These are phyloP conservation scores for Entelexis sorbosivorans DNA, from an alignment of 1,139 yeast species.

Conservation along the genomic window DNA sequence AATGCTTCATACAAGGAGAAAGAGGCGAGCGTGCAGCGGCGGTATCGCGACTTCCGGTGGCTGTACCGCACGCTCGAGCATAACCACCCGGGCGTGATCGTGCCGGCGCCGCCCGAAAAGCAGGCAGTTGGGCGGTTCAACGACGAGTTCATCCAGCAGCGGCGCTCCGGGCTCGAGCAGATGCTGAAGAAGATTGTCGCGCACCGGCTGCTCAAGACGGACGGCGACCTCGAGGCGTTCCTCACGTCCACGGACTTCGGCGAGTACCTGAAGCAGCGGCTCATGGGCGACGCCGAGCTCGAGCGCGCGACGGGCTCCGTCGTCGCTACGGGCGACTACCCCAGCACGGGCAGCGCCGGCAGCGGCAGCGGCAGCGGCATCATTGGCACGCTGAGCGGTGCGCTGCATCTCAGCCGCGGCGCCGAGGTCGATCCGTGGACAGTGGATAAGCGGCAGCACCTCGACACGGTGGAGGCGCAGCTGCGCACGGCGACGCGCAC, in stretches of 20 bases:
- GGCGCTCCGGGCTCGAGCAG: slow-evolving; percentile 75
- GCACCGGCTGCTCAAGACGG: slow-evolving; percentile 49
- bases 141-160: slow-evolving; percentile 74
- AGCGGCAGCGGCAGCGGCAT: slow-evolving; percentile 8
- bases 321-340: slow-evolving; percentile 46
- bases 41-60: slow-evolving; percentile 81
- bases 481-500: slow-evolving; percentile 59
- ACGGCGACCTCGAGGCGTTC: slow-evolving; percentile 67
- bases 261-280: slow-evolving; percentile 36
- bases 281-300: slow-evolving; percentile 24
- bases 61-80: slow-evolving; percentile 75
- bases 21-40: slow-evolving; percentile 47
- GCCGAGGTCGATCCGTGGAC: slow-evolving; percentile 75
- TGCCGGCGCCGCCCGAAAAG: slow-evolving; percentile 96
- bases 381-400: slow-evolving; percentile 20
- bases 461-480: slow-evolving; percentile 65
- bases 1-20: slow-evolving; percentile 12
- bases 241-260: slow-evolving; percentile 62
- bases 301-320: slow-evolving; percentile 26
- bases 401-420: slow-evolving; percentile 40
- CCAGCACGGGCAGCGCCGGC: slow-evolving; percentile 20
- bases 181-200: slow-evolving; percentile 60
- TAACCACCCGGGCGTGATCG: slow-evolving; percentile 79
- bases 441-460: slow-evolving; percentile 52
- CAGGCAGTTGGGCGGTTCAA: slow-evolving; percentile 85